Percentiles rank a stretch among this genome's conserved stretches.
These are phyloP conservation scores for Mortierella sp. DNA, from an alignment of 371 early-diverging fungal species.

Conservation along the genomic window DNA sequence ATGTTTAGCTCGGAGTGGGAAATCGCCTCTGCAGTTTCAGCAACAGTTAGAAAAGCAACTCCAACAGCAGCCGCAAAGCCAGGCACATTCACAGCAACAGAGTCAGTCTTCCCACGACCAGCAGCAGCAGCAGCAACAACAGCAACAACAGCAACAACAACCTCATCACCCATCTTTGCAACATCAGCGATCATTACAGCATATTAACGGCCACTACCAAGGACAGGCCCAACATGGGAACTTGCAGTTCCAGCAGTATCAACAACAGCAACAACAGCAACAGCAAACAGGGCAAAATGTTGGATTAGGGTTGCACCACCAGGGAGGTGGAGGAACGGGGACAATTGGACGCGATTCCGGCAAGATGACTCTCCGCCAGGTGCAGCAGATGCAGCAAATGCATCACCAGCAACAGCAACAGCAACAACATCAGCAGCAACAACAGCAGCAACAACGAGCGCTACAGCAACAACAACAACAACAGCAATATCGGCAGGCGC, in stretches of 20 bases:
- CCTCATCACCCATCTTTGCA: conserved; percentile 15
- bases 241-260: conserved; percentile 3
- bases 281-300: conserved; percentile 27
- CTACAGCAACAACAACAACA: conserved; percentile 11
- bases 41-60: conserved; percentile 25
- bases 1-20: conserved; percentile 36
- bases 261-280: conserved; percentile 10
- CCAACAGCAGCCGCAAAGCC: conserved; percentile 17
- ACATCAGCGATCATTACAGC: conserved; percentile 39
- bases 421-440: conserved; percentile 46
- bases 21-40: conserved; percentile 44
- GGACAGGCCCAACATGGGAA: neutral
- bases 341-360: conserved; percentile 38
- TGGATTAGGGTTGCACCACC: conserved; percentile 16
- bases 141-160: conserved; percentile 15
- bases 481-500: conserved; percentile 18
- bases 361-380: conserved; percentile 50
- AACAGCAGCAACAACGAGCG: conserved; percentile 9
- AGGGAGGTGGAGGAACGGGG: conserved; percentile 21
- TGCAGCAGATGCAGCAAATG: conserved; percentile 44
- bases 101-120: neutral
- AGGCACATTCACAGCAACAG: conserved; percentile 8
- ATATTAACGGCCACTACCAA: conserved; percentile 30
- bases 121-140: conserved; percentile 10
- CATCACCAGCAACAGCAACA: conserved; percentile 45